phyloP scores from a whole-genome alignment of 1,284 basidiomycete genomes.

The Marasmius tenuissimus region DNA sequence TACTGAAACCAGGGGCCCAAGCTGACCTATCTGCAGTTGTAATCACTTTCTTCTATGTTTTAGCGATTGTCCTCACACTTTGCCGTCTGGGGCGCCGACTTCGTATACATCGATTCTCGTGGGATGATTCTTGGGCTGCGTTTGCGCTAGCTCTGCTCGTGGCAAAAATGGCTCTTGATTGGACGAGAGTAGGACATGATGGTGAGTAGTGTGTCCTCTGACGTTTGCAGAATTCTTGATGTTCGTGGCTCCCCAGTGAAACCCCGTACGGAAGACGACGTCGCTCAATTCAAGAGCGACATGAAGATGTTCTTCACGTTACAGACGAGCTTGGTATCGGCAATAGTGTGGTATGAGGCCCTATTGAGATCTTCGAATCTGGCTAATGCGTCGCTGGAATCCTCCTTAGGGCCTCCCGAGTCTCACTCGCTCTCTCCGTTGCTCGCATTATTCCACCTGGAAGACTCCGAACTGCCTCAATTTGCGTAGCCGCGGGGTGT shows the following conservation, averaged over 20 bases:
- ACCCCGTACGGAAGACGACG: not conserved
- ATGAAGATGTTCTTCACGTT: not conserved
- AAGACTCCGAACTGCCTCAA: not conserved
- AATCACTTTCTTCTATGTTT: not conserved
- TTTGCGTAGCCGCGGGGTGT: not conserved
- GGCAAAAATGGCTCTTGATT: not conserved
- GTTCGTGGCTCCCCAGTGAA: not conserved
- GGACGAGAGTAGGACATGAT: not conserved
- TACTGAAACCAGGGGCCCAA: not conserved
- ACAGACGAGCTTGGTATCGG: not conserved
- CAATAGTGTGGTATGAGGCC: not conserved
- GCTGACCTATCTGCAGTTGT: not conserved
- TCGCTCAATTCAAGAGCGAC: not conserved
- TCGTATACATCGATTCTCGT: not conserved
- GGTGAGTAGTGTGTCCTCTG: not conserved
- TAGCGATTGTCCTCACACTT: not conserved
- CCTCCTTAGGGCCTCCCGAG: not conserved
- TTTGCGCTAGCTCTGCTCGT: not conserved
- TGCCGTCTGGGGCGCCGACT: not conserved
- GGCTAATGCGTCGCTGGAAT: not conserved
- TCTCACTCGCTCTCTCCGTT: not conserved
- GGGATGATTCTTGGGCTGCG: not conserved
- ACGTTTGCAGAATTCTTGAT: not conserved
- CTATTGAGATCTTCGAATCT: not conserved
- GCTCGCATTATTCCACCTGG: not conserved